Base-by-base conservation (phyloP, 768 basidiomycete species). In the Pholiota conissans region DNA sequence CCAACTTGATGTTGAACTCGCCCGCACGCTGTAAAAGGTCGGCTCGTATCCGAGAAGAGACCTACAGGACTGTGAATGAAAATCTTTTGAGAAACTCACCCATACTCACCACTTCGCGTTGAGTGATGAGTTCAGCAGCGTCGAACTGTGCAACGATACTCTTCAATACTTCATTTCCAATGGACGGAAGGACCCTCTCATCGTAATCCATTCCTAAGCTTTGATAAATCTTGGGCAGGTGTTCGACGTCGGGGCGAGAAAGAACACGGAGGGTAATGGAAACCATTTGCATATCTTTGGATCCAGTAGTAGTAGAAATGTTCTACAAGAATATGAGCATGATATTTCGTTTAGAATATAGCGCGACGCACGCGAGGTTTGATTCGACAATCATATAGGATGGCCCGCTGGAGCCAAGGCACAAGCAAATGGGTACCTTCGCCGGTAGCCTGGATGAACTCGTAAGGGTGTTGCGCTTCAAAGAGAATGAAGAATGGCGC, bases 231-330 rank as follows among this genome's bases (percentile, higher is more conserved):
- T 86, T 92, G 18, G 96, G 70, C 26, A 99, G 80, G 71, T 96
- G 92, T 28, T 83, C 76, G 32, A 89, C 84, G 74, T 98, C 95
- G 16, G 97, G 97, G 50, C 95, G 81, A 22, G 94, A 97, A 63
- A 99, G 84, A 32, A 99, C 96, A 56, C 97, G 91, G 50, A 98
- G 83, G 0, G 96, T 98, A 53, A 99, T 88, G 30, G 95, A 91
- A 55, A 99, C 93, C 94, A 98, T 98, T 74, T 98, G 96, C 75
- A 99, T 77, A 71, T 99, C 95, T 71, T 98, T 98, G 9, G 95
- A 98, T 30, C 97, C 97, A 22, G 97, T 98, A 1, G 92, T 97
- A 2, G 97, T 98, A n/a, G 92, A 95, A 56, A 98, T 98, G 69
- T 97, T 97, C 93, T 96, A 61, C 3, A 59, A 16, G 51, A 49